Evolutionary conservation across 306 rosid species (phyloP).

Genomic region (Styphnolobium japonicum): DNA sequence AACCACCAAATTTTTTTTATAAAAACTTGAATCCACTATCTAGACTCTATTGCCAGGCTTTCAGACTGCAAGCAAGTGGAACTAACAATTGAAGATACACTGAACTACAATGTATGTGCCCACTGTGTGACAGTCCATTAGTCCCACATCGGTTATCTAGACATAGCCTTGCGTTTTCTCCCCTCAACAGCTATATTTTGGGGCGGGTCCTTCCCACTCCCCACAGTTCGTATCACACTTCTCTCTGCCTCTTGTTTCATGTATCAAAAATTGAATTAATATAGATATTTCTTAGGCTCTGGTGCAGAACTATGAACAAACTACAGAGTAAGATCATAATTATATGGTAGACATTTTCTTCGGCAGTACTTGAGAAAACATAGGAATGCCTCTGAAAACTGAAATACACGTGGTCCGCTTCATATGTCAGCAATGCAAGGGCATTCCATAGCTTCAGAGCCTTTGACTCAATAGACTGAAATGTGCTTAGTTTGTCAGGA

Average conservation of each 20-base stretch:
- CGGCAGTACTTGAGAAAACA: conserved; percentile 83
- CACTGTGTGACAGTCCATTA: too few species aligned
- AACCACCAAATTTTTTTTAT: too few species aligned
- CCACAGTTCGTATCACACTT: too few species aligned
- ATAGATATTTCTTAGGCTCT: not conserved
- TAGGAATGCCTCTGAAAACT: conserved; percentile 80
- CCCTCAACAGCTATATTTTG: too few species aligned
- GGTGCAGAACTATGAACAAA: not conserved
- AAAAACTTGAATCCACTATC: too few species aligned
- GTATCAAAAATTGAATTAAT: not conserved
- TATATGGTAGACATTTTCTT: conserved; percentile 46
- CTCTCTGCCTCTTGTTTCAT: not conserved
- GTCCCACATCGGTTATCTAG: too few species aligned
- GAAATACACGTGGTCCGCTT: conserved; percentile 74
- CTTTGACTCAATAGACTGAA: conserved; percentile 82
- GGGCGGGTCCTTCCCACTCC: too few species aligned
- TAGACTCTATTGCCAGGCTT: too few species aligned
- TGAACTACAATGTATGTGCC: too few species aligned
- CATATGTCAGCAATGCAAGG: conserved; percentile 92
- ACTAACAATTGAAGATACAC: too few species aligned
- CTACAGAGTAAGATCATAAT: not conserved
- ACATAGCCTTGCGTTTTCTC: too few species aligned
- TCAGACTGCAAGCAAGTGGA: too few species aligned
- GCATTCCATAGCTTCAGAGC: conserved; percentile 85
- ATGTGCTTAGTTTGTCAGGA: not conserved